These are phyloP conservation scores for Xenoacremonium recifei DNA, from an alignment of 2,329 filamentous ascomycete genomes.

Conservation along the genomic window DNA sequence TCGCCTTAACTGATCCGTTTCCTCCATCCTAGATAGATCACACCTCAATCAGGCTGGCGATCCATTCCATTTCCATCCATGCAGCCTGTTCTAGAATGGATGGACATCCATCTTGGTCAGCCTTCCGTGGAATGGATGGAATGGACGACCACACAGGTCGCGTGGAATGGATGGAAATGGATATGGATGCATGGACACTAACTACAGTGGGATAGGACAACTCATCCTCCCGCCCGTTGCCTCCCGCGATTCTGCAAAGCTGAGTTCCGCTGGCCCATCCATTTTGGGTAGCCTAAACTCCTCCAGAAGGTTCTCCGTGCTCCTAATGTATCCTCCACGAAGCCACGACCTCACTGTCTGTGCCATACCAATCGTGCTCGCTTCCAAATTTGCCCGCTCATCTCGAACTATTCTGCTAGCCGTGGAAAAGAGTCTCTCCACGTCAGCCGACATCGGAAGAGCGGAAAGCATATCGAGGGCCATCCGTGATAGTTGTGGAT, in stretches of 20 bases:
- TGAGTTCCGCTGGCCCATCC: too few species aligned
- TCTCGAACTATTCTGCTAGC: conserved; percentile 7
- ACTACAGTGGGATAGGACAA: too few species aligned
- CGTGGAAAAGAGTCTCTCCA: conserved; percentile 4
- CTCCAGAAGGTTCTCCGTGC: neutral
- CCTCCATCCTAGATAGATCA: too few species aligned
- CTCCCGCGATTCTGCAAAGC: neutral
- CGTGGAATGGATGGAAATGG: neutral
- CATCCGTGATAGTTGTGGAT: conserved; percentile 7
- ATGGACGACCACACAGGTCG: neutral
- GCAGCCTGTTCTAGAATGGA: neutral
- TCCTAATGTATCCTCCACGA: neutral
- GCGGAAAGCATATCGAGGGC: conserved; percentile 8
- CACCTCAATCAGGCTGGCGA: neutral
- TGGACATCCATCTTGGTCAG: neutral
- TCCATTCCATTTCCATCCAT: neutral
- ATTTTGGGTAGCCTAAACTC: neutral
- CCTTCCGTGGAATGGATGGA: neutral
- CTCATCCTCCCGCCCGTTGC: too few species aligned
- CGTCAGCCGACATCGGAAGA: conserved; percentile 4
- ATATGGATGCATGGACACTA: neutral
- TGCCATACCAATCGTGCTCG: conserved; percentile 6
- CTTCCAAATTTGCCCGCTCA: conserved; percentile 4
- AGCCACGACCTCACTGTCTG: conserved; percentile 5
- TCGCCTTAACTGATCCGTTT: too few species aligned